These are phyloP conservation scores for Sugiyamaella mastotermitis DNA, from an alignment of 805 yeast species.

Conservation along the genomic window DNA sequence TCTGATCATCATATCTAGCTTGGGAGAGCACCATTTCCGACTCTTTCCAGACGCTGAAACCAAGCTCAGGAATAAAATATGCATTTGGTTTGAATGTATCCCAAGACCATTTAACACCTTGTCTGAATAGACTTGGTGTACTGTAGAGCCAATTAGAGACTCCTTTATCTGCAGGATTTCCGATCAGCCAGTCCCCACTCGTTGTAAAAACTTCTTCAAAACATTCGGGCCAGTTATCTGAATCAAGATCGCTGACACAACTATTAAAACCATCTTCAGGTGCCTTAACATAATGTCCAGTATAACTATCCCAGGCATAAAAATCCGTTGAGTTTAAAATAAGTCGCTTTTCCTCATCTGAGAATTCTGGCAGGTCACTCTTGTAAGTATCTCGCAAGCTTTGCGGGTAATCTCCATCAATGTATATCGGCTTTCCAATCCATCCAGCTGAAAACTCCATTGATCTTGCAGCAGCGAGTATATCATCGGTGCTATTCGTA, in stretches of 20 bases:
- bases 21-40: conserved; percentile 24
- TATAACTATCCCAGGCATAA: conserved; percentile 32
- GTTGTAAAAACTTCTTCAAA: conserved; percentile 17
- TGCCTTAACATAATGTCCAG: conserved; percentile 24
- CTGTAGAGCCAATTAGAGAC: conserved; percentile 25
- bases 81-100: conserved; percentile 25
- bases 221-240: conserved; percentile 28
- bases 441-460: conserved; percentile 26
- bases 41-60: conserved; percentile 33
- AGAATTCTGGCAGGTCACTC: conserved; percentile 21
- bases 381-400: conserved; percentile 23
- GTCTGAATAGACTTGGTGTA: conserved; percentile 17
- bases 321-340: conserved; percentile 28
- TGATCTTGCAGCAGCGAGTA: conserved; percentile 26
- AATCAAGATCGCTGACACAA: conserved; percentile 24
- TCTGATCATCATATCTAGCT: conserved; percentile 27
- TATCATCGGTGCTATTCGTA: conserved; percentile 22
- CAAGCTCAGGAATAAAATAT: conserved; percentile 31
- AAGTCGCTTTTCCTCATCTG: conserved; percentile 25
- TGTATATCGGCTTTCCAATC: conserved; percentile 30
- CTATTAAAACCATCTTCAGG: conserved; percentile 24
- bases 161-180: conserved; percentile 22
- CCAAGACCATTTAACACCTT: conserved; percentile 20
- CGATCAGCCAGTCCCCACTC: conserved; percentile 22
- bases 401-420: conserved; percentile 30